Evolutionary conservation across 345 rosid genomes (phyloP).

Genomic region (Capsella bursapastoris): DNA sequence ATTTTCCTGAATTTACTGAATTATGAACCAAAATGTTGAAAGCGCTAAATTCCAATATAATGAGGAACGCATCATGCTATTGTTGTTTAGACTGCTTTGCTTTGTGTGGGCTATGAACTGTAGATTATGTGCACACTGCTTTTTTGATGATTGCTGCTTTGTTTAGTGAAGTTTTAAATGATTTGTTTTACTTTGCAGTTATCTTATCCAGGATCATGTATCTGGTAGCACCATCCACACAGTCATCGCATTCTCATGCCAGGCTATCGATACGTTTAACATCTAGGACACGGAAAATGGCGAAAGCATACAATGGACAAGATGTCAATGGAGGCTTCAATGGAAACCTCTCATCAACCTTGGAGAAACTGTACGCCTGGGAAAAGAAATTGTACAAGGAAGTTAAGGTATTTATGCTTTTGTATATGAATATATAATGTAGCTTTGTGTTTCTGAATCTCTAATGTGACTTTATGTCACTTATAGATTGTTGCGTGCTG

Average conservation of each 20-base stretch:
- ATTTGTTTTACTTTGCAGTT: slow-evolving; percentile 56
- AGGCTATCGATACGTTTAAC: slow-evolving; percentile 52
- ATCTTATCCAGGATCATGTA: slow-evolving; percentile 72
- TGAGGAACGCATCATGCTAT: too few species aligned
- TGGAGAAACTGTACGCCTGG: slow-evolving; percentile 86
- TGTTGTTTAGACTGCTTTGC: background rate
- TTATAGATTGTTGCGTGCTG: slow-evolving; percentile 34
- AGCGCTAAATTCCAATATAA: background rate
- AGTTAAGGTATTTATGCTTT: slow-evolving; percentile 65
- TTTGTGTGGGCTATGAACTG: background rate
- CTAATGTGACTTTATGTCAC: background rate
- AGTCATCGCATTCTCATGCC: slow-evolving; percentile 53
- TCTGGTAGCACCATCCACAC: slow-evolving; percentile 56
- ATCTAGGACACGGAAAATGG: slow-evolving; percentile 65
- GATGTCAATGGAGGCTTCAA: slow-evolving; percentile 47
- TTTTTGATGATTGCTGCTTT: background rate
- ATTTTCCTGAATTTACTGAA: background rate
- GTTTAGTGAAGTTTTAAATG: background rate
- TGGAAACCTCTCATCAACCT: slow-evolving; percentile 75
- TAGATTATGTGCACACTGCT: background rate
- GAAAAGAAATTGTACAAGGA: slow-evolving; percentile 91
- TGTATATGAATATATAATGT: background rate
- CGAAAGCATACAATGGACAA: slow-evolving; percentile 59
- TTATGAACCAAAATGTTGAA: slow-evolving; percentile 6
- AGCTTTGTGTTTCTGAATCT: slow-evolving; percentile 12